These are phyloP conservation scores for Microdochium bolleyi DNA, from an alignment of 2,329 filamentous ascomycete genomes.

Conservation along the genomic window DNA sequence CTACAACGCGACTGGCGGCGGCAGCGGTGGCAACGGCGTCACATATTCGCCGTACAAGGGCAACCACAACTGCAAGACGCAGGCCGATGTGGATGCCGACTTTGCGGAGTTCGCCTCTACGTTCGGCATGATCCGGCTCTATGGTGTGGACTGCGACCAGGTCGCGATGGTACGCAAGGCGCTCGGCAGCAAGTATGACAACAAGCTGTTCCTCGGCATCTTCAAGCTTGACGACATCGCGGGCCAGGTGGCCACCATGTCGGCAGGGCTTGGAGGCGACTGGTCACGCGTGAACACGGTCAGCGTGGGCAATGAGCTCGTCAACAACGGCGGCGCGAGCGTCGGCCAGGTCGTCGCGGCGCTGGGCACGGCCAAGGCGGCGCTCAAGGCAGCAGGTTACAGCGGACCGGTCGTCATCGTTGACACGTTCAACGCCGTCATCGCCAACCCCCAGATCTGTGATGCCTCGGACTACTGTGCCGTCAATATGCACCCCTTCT, in stretches of 20 bases:
- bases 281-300: slow-evolving; percentile 67
- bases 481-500: slow-evolving; percentile 79
- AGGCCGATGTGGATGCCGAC: slow-evolving; percentile 55
- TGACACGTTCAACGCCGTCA: slow-evolving; percentile 67
- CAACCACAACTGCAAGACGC: slow-evolving; percentile 58
- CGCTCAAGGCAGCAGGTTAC: slow-evolving; percentile 57
- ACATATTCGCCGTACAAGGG: slow-evolving; percentile 41
- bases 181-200: slow-evolving; percentile 54
- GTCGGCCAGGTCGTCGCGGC: slow-evolving; percentile 47
- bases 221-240: slow-evolving; percentile 53
- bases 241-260: slow-evolving; percentile 52
- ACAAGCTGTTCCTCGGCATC: slow-evolving; percentile 70
- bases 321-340: slow-evolving; percentile 54
- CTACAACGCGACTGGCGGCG: background rate
- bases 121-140: slow-evolving; percentile 64
- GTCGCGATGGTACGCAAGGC: slow-evolving; percentile 48
- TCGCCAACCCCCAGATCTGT: slow-evolving; percentile 62
- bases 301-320: slow-evolving; percentile 72
- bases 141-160: slow-evolving; percentile 75
- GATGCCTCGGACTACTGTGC: slow-evolving; percentile 69
- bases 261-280: slow-evolving; percentile 48
- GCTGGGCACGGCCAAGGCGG: slow-evolving; percentile 46
- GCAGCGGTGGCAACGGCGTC: slow-evolving; percentile 23
- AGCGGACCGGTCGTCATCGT: slow-evolving; percentile 68
- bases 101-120: slow-evolving; percentile 42